Base-by-base conservation (phyloP, 2,329 filamentous ascomycete genomes). In the Tolypocladium ophioglossoides region DNA sequence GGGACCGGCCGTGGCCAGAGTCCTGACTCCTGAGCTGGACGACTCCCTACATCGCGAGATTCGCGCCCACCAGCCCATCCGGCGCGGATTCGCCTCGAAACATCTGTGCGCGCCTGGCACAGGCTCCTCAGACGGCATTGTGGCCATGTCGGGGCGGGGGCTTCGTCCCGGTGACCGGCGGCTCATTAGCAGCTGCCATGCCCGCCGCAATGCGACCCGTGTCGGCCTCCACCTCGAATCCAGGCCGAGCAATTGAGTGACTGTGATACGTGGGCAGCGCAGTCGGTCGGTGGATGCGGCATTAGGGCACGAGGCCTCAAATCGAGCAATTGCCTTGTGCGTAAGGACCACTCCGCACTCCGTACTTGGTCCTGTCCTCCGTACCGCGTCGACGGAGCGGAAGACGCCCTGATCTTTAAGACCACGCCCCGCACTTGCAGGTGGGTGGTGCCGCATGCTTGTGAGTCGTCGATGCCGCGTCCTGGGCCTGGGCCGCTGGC, bases 351-450 rank as follows among this genome's bases (percentile, higher is more conserved):
- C n/a, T n/a, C n/a, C n/a, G n/a, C 27, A 27, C 14, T 44, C 12
- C 40, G 12, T 44, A 8, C 22, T 27, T 30, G 9, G 41, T 46
- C 41, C 22, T 9, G 9, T 40, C 9, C 39, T 41, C 39, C 44
- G 44, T 32, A 27, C 22, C 49, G 49, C 49, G 18, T 35, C 49
- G 27, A 51, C 37, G 49, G 49, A n/a, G 30, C 38, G 39, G 51
- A 9, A 32, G 18, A 46, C 20, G 16, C 37, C 14, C 39, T 27
- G 38, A 18, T 32, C 44, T 47, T 47, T 27, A 18, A 48, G 14
- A 18, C 48, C 50, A 52, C 18, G 53, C 51, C 55, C 53, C 53
- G 56, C 52, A 50, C 34, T 54, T 37, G 49, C 54, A 52, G 35
- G 49, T 24, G 7, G 48, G 55, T n/a, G n/a, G n/a, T n/a, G n/a